These are phyloP conservation scores for Eruca vesicaria DNA, from an alignment of 441 rosid species.

Conservation along the genomic window DNA sequence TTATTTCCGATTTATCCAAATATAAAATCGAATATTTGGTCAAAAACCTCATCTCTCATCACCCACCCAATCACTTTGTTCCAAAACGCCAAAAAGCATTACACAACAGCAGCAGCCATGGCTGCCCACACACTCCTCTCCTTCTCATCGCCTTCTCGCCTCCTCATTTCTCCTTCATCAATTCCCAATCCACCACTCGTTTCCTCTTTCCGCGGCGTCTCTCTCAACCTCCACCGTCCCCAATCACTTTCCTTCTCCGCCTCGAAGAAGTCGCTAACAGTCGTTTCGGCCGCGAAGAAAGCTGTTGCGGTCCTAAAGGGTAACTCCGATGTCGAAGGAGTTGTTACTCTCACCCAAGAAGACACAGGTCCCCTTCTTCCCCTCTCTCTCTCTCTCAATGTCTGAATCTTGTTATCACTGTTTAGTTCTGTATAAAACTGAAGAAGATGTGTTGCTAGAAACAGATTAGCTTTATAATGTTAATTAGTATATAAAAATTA, in stretches of 20 bases:
- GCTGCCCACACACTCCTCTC: constrained; percentile 58
- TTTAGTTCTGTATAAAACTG: background rate
- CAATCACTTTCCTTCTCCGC: constrained; percentile 44
- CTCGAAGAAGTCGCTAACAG: constrained; percentile 39
- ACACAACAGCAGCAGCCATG: constrained; percentile 40
- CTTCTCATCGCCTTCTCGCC: constrained; percentile 28
- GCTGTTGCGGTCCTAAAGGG: constrained; percentile 90
- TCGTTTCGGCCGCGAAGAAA: constrained; percentile 69
- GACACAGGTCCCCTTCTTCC: constrained; percentile 48
- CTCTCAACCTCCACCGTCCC: constrained; percentile 45
- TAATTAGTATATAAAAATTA: no score
- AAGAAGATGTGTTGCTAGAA: no score
- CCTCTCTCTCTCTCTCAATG: background rate
- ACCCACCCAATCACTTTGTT: constrained; percentile 7
- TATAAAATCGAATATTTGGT: no score
- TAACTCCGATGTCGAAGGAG: constrained; percentile 73
- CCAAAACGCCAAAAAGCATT: constrained; percentile 3
- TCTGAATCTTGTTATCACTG: background rate
- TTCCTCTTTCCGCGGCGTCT: constrained; percentile 53
- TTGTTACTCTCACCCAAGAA: constrained; percentile 73
- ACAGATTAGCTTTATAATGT: no score
- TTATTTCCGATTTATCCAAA: no score
- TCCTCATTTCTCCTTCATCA: constrained; percentile 33
- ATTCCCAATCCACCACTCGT: background rate
- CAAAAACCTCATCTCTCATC: background rate